phyloP scores from a whole-genome alignment of 345 rosid species.

The Firmiana major region DNA sequence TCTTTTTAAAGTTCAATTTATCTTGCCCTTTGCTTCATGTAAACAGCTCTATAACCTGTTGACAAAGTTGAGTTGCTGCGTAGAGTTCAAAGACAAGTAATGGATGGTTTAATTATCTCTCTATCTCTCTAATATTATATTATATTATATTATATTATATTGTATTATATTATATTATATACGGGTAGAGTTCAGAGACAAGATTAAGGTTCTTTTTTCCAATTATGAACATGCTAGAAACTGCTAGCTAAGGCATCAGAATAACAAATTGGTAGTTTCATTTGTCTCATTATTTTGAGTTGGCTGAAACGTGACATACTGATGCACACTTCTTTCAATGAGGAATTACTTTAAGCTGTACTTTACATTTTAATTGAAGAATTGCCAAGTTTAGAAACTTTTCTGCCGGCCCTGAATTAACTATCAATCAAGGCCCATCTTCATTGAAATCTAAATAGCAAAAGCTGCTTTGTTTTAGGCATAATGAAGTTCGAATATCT shows the following conservation, averaged over 20 bases:
- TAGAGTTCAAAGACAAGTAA: constrained; percentile 13
- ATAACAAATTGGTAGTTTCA: not conserved
- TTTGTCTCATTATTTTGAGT: not conserved
- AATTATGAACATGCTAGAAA: not conserved
- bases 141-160: too few species aligned
- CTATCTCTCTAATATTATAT: too few species aligned
- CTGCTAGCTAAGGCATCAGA: not conserved
- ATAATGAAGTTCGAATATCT: not conserved
- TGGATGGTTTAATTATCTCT: constrained; percentile 10
- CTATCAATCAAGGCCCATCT: too few species aligned
- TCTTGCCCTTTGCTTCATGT: not conserved
- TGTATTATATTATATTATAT: too few species aligned
- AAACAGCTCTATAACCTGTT: not conserved
- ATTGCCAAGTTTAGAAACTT: not conserved
- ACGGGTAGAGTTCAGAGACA: too few species aligned
- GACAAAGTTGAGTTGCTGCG: constrained; percentile 13
- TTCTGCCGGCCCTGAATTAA: too few species aligned
- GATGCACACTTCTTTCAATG: not conserved
- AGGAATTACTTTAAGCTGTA: not conserved
- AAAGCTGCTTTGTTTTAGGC: not conserved
- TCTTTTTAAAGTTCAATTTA: not conserved
- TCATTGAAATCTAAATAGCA: not conserved
- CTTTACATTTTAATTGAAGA: not conserved
- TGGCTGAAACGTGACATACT: not conserved
- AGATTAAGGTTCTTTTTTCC: too few species aligned